Conservation (phyloP, 202 grass and related monocot species). For the Digitaria exilis region DNA sequence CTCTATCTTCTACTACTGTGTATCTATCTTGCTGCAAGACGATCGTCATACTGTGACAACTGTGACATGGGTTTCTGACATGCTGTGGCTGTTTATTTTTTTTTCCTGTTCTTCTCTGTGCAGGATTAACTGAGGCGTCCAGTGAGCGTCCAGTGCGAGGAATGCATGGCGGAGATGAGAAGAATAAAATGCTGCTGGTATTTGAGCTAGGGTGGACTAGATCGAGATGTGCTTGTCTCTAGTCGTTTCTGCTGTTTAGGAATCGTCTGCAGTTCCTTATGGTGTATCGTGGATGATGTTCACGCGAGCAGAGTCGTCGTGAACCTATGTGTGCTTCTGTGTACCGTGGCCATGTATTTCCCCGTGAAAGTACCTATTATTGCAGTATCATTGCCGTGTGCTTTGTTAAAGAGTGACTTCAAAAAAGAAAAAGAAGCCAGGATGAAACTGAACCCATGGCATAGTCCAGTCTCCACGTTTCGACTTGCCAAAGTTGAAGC, state of each 20-base stretch:
- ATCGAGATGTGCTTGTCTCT: constrained; percentile 15
- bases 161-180: neutral
- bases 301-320: neutral
- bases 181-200: constrained; percentile 30
- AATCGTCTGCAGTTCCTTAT: neutral
- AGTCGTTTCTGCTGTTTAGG: constrained; percentile 29
- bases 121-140: constrained; percentile 43
- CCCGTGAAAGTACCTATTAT: neutral
- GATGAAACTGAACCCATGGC: neutral
- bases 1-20: too few species aligned
- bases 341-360: neutral
- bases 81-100: neutral
- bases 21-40: neutral
- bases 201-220: constrained; percentile 10
- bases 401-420: neutral
- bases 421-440: neutral
- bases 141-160: neutral
- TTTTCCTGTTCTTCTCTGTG: neutral
- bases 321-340: neutral
- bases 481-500: neutral
- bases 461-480: neutral
- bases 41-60: too few species aligned
- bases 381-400: neutral
- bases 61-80: neutral
- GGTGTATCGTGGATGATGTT: neutral